Evolutionary conservation across 1,284 basidiomycete species (phyloP), one percentile per base, ranked within the genome.

Genomic region (Golubevia sp.): DNA sequence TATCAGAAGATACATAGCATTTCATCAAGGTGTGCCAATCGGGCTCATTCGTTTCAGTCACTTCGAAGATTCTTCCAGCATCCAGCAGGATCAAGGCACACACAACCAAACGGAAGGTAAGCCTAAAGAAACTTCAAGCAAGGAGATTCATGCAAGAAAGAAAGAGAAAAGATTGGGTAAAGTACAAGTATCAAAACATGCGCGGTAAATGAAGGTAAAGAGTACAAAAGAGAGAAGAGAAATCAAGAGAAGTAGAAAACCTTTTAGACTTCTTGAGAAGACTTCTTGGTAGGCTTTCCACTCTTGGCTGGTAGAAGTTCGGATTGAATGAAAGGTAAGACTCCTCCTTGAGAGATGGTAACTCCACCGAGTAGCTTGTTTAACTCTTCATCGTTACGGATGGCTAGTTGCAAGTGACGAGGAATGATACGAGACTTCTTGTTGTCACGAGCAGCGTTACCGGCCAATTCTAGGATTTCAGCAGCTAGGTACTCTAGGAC

Each of bases 391-490:
- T 85, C 84, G 70, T 76, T 76, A 73, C 92, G 88, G 85, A 95
- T 93, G 73, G 92, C 93, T 68, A 94, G 90, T 84, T 94, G 92
- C 64, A 94, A 84, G 85, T 94, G 92, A 84, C 93, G 89, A 64
- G 93, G 93, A 18, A 93, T 91, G 83, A 94, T 94, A 90, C 92
- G 92, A 81, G 92, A 91, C 88, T 93, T 88, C 88, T 90, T 90
- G 86, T 91, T 89, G 76, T 91, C 89, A 67, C 89, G 87, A 26
- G 88, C 88, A 55, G 91, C 92, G 86, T 92, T 92, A 63, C 92
- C 92, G 58, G 92, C 92, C 60, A 94, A 87, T 86, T 94, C 92
- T 66, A 93, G 89, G 76, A 94, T 91, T 85, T 94, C 93, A 56
- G 92, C 93, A 25, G 90, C 88, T 56, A 94, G 88, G 85, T 94